Percentiles rank a stretch among this genome's conserved stretches.
phyloP scores from a whole-genome alignment of 164 flowering plant genomes.

The Piper betle region DNA sequence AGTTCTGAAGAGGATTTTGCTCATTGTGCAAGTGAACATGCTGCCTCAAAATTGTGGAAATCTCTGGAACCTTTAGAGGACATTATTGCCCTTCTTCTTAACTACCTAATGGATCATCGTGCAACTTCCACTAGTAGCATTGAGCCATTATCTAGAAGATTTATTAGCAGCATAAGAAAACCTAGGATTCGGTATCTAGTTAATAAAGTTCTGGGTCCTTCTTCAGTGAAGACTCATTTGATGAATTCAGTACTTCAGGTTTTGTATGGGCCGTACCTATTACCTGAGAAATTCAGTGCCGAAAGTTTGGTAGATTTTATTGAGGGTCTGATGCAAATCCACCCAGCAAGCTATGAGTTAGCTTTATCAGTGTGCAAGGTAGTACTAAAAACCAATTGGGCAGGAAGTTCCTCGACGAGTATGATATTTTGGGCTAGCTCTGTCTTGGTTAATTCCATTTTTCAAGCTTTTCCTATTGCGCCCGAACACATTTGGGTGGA shows the following conservation, averaged over 20 bases:
- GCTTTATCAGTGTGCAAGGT: conserved; percentile 42
- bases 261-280: conserved; percentile 61
- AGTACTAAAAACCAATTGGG: conserved; percentile 9
- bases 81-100: conserved; percentile 17
- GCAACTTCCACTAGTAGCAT: conserved; percentile 7
- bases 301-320: conserved; percentile 59
- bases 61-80: conserved; percentile 16
- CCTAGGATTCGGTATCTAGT: conserved; percentile 50
- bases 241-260: conserved; percentile 52
- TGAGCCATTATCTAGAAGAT: conserved; percentile 49
- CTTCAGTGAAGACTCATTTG: conserved; percentile 36
- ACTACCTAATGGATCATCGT: conserved; percentile 26
- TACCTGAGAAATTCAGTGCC: conserved; percentile 32
- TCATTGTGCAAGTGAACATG: conserved; percentile 54
- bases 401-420: conserved; percentile 17
- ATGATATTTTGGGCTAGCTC: conserved; percentile 59
- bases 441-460: conserved; percentile 42
- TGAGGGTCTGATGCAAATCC: conserved; percentile 48
- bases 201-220: conserved; percentile 33
- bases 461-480: conserved; percentile 49
- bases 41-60: conserved; percentile 25
- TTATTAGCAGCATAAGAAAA: conserved; percentile 30
- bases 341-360: conserved; percentile 50
- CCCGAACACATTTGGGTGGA: conserved; percentile 68
- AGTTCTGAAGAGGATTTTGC: conserved; percentile 31